phyloP scores from a whole-genome alignment of 768 basidiomycete genomes.

The Boletellus ananiceps region DNA sequence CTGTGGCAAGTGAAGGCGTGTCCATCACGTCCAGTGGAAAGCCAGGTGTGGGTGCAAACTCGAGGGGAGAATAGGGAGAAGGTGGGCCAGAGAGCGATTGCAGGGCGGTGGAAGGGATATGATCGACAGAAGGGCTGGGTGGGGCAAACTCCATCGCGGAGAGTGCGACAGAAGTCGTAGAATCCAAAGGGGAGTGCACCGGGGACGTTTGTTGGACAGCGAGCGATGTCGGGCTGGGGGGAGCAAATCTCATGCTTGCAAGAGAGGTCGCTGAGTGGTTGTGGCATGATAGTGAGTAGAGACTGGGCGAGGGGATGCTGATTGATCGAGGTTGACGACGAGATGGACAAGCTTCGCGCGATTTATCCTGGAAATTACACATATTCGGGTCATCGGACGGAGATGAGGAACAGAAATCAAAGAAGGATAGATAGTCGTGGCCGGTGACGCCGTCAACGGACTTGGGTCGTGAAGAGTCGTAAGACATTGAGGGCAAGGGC shows the following conservation, averaged over 20 bases:
- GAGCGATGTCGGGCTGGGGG: conserved; percentile 23
- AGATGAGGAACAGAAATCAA: conserved; percentile 40
- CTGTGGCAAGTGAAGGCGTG: conserved; percentile 45
- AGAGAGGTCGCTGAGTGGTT: conserved; percentile 24
- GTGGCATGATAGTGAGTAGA: conserved; percentile 13
- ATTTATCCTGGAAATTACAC: conserved; percentile 1
- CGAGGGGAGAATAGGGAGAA: conserved; percentile 29
- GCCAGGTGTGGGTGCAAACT: conserved; percentile 24
- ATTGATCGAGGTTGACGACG: conserved; percentile 16
- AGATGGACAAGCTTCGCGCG: conserved; percentile 5
- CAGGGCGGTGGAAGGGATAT: conserved; percentile 1
- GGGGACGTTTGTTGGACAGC: conserved; percentile 10
- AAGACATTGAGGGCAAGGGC: conserved; percentile 18
- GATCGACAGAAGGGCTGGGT: conserved; percentile 22
- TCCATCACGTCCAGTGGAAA: neutral
- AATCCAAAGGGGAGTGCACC: neutral
- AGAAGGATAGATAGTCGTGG: conserved; percentile 43
- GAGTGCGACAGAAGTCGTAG: conserved; percentile 17
- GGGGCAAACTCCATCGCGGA: conserved; percentile 29
- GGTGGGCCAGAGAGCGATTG: conserved; percentile 23
- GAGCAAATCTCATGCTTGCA: conserved; percentile 31
- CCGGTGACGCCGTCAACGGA: conserved; percentile 18
- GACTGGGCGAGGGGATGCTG: conserved; percentile 16
- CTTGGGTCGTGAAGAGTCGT: conserved; percentile 12
- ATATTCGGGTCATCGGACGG: conserved; percentile 10